phyloP scores from a whole-genome alignment of 1,284 basidiomycete species.

The Apiotrichum montevideense region DNA sequence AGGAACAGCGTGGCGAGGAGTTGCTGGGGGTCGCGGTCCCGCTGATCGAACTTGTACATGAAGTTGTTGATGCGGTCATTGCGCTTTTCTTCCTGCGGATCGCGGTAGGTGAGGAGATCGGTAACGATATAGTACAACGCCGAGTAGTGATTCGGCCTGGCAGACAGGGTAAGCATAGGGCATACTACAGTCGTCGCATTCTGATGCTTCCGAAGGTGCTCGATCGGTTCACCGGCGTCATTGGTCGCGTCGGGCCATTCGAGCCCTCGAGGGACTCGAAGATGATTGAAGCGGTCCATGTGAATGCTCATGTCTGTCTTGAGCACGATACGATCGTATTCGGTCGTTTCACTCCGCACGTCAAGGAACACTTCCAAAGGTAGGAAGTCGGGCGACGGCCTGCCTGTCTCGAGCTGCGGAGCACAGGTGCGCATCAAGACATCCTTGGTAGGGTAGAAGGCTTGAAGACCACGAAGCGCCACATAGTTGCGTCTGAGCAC shows the following conservation, averaged over 20 bases:
- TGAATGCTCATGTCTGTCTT: constrained; percentile 80
- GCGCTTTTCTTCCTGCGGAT: constrained; percentile 72
- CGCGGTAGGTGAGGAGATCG: constrained; percentile 78
- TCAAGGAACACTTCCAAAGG: constrained; percentile 87
- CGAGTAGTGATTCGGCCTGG: constrained; percentile 77
- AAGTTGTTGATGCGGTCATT: constrained; percentile 74
- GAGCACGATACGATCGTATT: constrained; percentile 83
- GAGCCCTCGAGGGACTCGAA: constrained; percentile 68
- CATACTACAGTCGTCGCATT: constrained; percentile 75
- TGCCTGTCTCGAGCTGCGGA: neutral
- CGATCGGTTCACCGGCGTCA: constrained; percentile 48
- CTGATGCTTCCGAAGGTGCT: constrained; percentile 74
- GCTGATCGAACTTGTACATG: constrained; percentile 85
- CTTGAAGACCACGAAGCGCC: constrained; percentile 72
- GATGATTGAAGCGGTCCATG: constrained; percentile 91
- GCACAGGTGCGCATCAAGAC: constrained; percentile 14
- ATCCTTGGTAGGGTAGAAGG: constrained; percentile 65
- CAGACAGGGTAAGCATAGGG: constrained; percentile 82
- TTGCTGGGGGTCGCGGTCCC: constrained; percentile 62
- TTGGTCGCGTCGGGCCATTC: constrained; percentile 45
- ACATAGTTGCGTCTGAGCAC: constrained; percentile 79
- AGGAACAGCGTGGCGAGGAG: constrained; percentile 61
- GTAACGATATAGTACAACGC: constrained; percentile 84
- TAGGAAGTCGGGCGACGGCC: constrained; percentile 50
- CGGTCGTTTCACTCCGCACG: constrained; percentile 67